Conservation (phyloP, 2,329 filamentous ascomycete species). For the Neopestalotiopsis clavispora region DNA sequence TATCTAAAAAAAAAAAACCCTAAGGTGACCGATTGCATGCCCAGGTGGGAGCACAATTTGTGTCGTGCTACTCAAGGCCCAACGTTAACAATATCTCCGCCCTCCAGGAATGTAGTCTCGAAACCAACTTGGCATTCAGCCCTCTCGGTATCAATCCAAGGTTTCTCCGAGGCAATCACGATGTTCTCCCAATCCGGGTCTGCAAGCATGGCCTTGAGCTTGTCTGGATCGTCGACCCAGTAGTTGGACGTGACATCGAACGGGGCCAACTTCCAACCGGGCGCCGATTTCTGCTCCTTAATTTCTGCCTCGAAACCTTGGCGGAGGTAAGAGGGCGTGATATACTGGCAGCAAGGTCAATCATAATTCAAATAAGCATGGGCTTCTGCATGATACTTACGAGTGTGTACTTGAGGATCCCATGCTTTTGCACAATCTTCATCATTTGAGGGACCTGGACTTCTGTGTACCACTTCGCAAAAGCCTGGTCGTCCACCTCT, state of each 20-base stretch:
- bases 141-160: constrained; percentile 16
- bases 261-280: constrained; percentile 13
- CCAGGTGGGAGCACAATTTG: too few species aligned
- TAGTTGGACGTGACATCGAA: constrained; percentile 14
- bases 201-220: constrained; percentile 12
- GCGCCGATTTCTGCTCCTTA: neutral
- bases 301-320: constrained; percentile 3
- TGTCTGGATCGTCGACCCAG: constrained; percentile 17
- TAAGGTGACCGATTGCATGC: too few species aligned
- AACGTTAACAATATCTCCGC: constrained; percentile 15
- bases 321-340: constrained; percentile 11
- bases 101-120: constrained; percentile 24
- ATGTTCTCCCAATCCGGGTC: constrained; percentile 14
- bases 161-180: constrained; percentile 5
- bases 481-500: constrained; percentile 3
- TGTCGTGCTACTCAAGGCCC: neutral
- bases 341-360: neutral
- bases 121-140: constrained; percentile 14
- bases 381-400: neutral
- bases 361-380: neutral
- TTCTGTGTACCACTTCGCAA: constrained; percentile 13
- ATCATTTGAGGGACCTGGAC: constrained; percentile 14
- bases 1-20: too few species aligned
- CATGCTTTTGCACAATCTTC: constrained; percentile 13
- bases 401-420: neutral